Conservation (phyloP, 2,329 filamentous ascomycete species). For the Fusarium tricinctum region DNA sequence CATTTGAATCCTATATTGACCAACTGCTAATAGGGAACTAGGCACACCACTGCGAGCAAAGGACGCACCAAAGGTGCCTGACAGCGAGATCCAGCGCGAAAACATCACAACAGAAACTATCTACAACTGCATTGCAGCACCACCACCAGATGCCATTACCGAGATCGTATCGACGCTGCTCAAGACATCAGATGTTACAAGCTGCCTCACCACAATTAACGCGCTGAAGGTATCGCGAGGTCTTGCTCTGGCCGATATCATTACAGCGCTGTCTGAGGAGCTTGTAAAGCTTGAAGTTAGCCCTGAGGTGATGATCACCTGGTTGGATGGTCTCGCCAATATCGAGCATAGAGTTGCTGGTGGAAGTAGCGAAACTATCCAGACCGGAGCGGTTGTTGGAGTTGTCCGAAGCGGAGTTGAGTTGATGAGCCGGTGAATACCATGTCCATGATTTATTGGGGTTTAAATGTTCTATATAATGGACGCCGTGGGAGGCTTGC, state of each 20-base stretch:
- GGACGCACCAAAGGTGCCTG: conserved; percentile 69
- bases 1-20: conserved; percentile 3
- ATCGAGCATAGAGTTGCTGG: conserved; percentile 93
- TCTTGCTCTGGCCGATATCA: conserved; percentile 91
- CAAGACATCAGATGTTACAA: conserved; percentile 87
- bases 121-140: conserved; percentile 97
- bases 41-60: conserved; percentile 76
- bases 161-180: conserved; percentile 88
- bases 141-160: conserved; percentile 88
- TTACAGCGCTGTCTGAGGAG: conserved; percentile 88
- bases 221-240: conserved; percentile 88
- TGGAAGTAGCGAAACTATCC: conserved; percentile 87
- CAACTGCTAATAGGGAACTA: conserved; percentile 50
- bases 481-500: conserved; percentile 1
- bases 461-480: background rate
- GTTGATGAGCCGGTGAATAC: conserved; percentile 62
- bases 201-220: conserved; percentile 89
- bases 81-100: conserved; percentile 80
- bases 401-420: conserved; percentile 90
- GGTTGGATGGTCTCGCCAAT: conserved; percentile 91
- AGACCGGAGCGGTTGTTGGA: conserved; percentile 93
- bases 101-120: conserved; percentile 90
- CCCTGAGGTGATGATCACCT: conserved; percentile 87
- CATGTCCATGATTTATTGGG: background rate
- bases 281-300: conserved; percentile 86